phyloP scores from a whole-genome alignment of 2,329 filamentous ascomycete genomes.

The Sclerotinia spermophila region DNA sequence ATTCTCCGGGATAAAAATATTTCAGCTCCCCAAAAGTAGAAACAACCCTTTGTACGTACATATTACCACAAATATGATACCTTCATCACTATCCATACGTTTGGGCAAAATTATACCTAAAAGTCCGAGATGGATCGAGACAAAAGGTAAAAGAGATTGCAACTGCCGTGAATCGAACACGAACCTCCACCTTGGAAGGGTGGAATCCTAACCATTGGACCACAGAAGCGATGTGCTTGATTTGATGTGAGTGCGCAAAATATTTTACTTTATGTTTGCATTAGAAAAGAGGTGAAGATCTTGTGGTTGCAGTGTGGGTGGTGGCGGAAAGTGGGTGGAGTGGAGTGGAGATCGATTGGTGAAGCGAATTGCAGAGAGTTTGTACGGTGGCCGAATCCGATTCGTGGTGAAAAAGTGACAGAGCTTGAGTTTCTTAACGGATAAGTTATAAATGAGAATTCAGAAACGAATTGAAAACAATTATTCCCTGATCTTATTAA shows the following conservation, averaged over 20 bases:
- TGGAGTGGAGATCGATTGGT: neutral
- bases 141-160: too few species aligned
- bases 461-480: neutral
- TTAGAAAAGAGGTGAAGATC: too few species aligned
- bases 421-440: too few species aligned
- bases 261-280: too few species aligned
- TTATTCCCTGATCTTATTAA: neutral
- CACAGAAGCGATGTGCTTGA: neutral
- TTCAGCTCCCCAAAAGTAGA: too few species aligned
- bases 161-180: neutral
- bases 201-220: slow-evolving; percentile 13
- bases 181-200: slow-evolving; percentile 8
- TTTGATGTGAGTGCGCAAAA: fast-evolving
- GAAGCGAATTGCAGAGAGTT: neutral
- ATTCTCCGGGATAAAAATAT: neutral
- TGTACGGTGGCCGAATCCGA: neutral
- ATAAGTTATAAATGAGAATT: neutral
- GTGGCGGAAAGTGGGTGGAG: neutral
- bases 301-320: too few species aligned
- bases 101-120: fast-evolving
- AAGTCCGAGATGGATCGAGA: fast-evolving
- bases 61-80: too few species aligned
- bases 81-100: neutral
- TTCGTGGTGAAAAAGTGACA: neutral
- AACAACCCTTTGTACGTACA: neutral